Conservation (phyloP, 805 yeast species). For the Candida piceae region DNA sequence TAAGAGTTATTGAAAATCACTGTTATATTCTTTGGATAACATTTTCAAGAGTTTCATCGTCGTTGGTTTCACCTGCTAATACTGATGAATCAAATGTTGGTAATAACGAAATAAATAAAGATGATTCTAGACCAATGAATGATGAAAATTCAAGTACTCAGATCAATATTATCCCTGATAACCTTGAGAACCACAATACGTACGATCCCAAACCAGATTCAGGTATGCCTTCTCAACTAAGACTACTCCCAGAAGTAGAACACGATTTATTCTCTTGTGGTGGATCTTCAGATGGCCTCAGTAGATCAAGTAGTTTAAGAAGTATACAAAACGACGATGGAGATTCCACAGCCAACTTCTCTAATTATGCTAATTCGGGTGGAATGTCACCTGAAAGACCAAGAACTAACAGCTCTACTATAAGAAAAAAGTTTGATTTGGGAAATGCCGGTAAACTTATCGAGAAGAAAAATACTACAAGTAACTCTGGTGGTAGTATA, state of each 20-base stretch:
- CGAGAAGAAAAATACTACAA: conserved; percentile 7
- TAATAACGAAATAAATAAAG: background rate
- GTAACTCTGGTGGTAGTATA: conserved; percentile 12
- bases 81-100: no score
- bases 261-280: conserved; percentile 28
- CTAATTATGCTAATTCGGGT: background rate
- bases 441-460: background rate
- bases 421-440: background rate
- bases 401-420: background rate
- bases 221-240: conserved; percentile 49
- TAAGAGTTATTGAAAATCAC: conserved; percentile 60
- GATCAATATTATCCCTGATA: no score
- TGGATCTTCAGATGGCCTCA: conserved; percentile 23
- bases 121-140: conserved; percentile 1
- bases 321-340: background rate
- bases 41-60: conserved; percentile 50
- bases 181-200: background rate
- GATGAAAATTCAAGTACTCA: no score
- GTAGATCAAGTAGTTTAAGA: conserved; percentile 20
- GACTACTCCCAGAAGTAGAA: conserved; percentile 37
- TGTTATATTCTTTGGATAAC: conserved; percentile 79
- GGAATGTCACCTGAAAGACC: background rate
- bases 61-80: background rate
- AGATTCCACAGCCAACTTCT: background rate
- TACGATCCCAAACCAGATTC: conserved; percentile 2